Evolutionary conservation across 768 basidiomycete species (phyloP), one percentile per base, ranked within the genome.

Genomic region (Dendrothele bispora): DNA sequence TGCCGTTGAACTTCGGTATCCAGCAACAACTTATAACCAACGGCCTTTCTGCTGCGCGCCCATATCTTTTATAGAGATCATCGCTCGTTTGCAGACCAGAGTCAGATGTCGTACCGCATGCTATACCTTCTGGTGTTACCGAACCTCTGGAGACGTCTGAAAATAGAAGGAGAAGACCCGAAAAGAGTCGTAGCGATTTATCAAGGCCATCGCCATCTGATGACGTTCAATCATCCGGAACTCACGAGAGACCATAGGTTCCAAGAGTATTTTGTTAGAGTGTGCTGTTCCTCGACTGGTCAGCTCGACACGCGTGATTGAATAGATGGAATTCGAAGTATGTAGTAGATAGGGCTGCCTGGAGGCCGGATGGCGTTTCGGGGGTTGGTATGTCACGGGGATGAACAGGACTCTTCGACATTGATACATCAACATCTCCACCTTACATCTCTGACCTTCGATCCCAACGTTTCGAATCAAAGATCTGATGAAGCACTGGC

Each of bases 151-250:
- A 64, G n/a, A n/a, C 73, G 29, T 56, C 62, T 26, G 64, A 77
- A 20, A 67, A 73, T 37, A 68, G 72, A 48, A 29, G 69, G 71
- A n/a, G 73, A 77, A 48, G 84, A 86, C 54, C 77, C 80, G 7
- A 77, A 75, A 58, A 84, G 77, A 10, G 82, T 90, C 53, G 94
- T 98, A 40, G 93, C 93, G 15, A 67, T 94, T 15, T 81, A 85
- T 3, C 91, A 97, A 61, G 95, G 95, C 22, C 74, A 71, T 22
- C 85, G 91, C 61, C 85, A 92, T 61, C 72, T 98, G 51, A 75
- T 94, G 24, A 93, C 94, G 4, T 91, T 86, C 0, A 98, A 97
- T 70, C 95, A 98, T 61, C 95, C 95, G 0, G 95, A 98, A 64
- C 72, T 98, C 37, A 94, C 91, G 20, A 74, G 77, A 48, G 95